A percentile compares a stretch with the other conserved stretches of the same genome.
Evolutionary conservation across 2,329 filamentous ascomycete species (phyloP).

Genomic region (Fusarium abutilonis): DNA sequence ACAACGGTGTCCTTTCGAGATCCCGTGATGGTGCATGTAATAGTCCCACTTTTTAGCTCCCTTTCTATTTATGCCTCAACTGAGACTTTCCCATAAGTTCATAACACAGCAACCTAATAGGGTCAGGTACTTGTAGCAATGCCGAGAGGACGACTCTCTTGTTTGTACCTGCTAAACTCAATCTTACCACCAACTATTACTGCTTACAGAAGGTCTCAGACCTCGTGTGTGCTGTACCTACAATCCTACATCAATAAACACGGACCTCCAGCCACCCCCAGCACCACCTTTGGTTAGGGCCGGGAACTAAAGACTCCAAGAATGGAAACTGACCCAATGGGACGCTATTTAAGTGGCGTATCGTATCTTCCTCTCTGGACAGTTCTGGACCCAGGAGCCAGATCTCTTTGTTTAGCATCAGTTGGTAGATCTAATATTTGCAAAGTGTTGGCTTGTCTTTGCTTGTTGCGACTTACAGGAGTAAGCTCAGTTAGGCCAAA

Average conservation of each 20-base stretch:
- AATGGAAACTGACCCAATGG: slow-evolving; percentile 33
- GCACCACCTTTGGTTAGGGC: slow-evolving; percentile 26
- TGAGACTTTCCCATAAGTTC: neutral
- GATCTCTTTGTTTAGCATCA: neutral
- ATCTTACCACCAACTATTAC: neutral
- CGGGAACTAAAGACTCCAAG: slow-evolving; percentile 38
- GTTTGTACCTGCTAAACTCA: slow-evolving; percentile 9
- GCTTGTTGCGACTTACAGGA: neutral
- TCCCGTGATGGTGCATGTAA: slow-evolving; percentile 49
- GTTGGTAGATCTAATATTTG: neutral
- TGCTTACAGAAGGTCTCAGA: neutral
- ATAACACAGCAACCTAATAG: neutral
- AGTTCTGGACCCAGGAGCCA: slow-evolving; percentile 2
- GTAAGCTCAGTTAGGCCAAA: neutral
- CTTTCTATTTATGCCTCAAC: slow-evolving; percentile 14
- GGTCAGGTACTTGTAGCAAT: neutral
- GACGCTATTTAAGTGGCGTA: slow-evolving; percentile 32
- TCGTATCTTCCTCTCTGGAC: neutral
- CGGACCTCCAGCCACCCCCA: slow-evolving; percentile 27
- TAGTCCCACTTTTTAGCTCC: slow-evolving; percentile 43
- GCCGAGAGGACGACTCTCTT: slow-evolving; percentile 8
- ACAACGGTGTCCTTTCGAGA: slow-evolving; percentile 55
- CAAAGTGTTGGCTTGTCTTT: neutral
- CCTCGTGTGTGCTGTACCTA: neutral
- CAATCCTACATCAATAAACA: slow-evolving; percentile 7